Conservation (phyloP, 2,329 filamentous ascomycete genomes). For the Fusarium sterilihyphosum region DNA sequence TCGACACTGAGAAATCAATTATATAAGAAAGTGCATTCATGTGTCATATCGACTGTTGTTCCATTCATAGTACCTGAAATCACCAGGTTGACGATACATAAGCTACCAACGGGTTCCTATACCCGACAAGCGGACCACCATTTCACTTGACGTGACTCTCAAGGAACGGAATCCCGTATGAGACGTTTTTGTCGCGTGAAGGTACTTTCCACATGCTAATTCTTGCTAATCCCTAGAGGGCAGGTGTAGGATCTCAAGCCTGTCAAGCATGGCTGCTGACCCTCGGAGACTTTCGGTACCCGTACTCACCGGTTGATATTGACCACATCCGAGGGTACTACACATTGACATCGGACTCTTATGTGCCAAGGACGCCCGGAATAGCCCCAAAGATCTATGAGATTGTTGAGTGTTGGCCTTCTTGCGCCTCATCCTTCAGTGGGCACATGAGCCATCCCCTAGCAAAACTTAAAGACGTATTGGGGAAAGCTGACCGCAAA, state of each 20-base stretch:
- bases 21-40: not conserved
- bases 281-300: not conserved
- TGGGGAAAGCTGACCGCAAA: no score
- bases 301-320: fast-evolving
- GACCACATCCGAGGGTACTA: not conserved
- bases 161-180: not conserved
- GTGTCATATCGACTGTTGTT: no score
- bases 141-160: fast-evolving
- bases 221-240: not conserved
- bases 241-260: not conserved
- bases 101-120: no score
- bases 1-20: not conserved
- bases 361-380: fast-evolving
- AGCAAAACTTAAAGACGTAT: no score
- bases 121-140: fast-evolving
- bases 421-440: not conserved
- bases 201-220: fast-evolving
- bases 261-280: not conserved
- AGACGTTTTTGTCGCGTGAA: fast-evolving
- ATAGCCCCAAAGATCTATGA: fast-evolving
- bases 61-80: fast-evolving
- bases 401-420: not conserved
- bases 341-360: fast-evolving
- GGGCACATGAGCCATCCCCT: not conserved
- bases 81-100: no score